Evolutionary conservation across 2,329 filamentous ascomycete species (phyloP).

Genomic region (Helicocarpus griseus): DNA sequence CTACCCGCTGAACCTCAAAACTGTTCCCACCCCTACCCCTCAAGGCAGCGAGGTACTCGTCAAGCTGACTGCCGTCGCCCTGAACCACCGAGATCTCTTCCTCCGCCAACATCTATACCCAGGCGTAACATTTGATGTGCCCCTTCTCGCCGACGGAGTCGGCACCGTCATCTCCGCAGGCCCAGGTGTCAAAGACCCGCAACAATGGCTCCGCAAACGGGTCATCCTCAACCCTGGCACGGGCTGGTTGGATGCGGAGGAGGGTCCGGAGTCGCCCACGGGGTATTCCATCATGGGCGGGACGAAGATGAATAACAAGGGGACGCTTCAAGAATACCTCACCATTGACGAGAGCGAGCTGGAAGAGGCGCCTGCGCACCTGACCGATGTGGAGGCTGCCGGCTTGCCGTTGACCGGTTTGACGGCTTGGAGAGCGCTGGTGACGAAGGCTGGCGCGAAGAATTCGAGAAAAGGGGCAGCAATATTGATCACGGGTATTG

Average conservation of each 20-base stretch:
- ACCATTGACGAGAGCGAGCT: constrained; percentile 61
- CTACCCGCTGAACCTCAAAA: constrained; percentile 43
- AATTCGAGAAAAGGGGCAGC: constrained; percentile 52
- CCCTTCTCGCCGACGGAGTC: constrained; percentile 73
- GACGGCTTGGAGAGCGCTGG: constrained; percentile 78
- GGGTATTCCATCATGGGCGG: constrained; percentile 40
- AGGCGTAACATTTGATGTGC: constrained; percentile 65
- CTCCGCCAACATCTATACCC: constrained; percentile 89
- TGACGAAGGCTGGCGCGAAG: constrained; percentile 62
- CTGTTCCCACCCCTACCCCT: constrained; percentile 54
- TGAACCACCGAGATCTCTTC: constrained; percentile 95
- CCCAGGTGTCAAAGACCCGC: constrained; percentile 39
- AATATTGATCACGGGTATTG: constrained; percentile 81
- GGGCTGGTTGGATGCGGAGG: constrained; percentile 63
- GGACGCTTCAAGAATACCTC: constrained; percentile 66
- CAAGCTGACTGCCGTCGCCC: constrained; percentile 64
- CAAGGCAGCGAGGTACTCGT: constrained; percentile 62
- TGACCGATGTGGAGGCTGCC: constrained; percentile 65
- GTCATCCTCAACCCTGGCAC: constrained; percentile 71
- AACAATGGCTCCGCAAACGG: constrained; percentile 51
- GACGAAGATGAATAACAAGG: constrained; percentile 53
- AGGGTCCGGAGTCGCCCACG: constrained; percentile 57
- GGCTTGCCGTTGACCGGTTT: constrained; percentile 76
- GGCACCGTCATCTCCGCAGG: constrained; percentile 63
- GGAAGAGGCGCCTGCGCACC: constrained; percentile 63